Evolutionary conservation across 139 green algal genomes (phyloP).

Genomic region (Tetraselmis chui): DNA sequence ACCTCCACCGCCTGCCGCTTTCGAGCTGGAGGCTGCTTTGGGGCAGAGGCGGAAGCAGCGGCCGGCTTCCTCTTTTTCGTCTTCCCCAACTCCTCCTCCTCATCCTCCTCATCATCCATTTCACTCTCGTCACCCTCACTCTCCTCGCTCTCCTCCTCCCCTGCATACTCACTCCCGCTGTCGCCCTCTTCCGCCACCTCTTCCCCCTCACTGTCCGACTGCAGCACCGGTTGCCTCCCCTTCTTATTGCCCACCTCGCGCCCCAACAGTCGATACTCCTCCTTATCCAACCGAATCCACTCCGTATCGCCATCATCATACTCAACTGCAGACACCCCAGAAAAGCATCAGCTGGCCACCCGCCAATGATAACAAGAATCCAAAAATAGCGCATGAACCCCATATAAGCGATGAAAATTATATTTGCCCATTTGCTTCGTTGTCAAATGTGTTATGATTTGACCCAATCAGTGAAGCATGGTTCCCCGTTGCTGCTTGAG

Average conservation of each 20-base stretch:
- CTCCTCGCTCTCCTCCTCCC: not conserved
- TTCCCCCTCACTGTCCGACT: not conserved
- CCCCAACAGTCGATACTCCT: conserved; percentile 34
- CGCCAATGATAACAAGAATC: no score
- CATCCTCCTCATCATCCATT: conserved; percentile 15
- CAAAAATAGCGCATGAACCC: no score
- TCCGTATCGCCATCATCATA: conserved; percentile 78
- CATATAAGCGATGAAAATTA: no score
- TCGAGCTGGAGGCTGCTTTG: no score
- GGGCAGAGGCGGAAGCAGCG: no score
- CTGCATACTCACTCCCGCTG: not conserved
- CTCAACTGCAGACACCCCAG: conserved; percentile 34
- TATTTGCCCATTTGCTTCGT: no score
- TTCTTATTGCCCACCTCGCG: not conserved
- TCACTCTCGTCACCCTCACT: conserved; percentile 15
- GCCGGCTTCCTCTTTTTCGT: no score
- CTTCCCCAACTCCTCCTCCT: conserved; percentile 14
- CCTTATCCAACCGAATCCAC: conserved; percentile 42
- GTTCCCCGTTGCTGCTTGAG: no score
- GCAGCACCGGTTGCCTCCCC: not conserved
- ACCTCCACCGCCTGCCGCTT: no score
- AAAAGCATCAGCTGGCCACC: no score
- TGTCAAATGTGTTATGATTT: no score
- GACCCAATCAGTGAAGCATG: no score
- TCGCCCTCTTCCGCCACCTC: conserved; percentile 1